Conservation (phyloP, 1,139 yeast species). For the Casaregolazyma lundiana region DNA sequence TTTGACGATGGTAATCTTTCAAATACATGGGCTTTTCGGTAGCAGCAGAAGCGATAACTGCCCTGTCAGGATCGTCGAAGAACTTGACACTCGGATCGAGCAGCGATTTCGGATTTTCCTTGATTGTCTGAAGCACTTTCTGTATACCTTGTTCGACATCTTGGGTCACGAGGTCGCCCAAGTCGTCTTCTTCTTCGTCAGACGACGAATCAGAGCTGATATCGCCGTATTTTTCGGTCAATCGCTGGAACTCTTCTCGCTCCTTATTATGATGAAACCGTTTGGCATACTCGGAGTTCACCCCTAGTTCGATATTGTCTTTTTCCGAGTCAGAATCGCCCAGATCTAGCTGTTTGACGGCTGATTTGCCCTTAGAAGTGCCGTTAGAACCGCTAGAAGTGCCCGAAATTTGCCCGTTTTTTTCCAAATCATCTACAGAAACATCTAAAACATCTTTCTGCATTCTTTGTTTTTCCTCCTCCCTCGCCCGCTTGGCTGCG, state of each 20-base stretch:
- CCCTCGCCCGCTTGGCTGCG: slow-evolving; percentile 54
- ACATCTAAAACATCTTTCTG: slow-evolving; percentile 15
- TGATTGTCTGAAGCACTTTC: slow-evolving; percentile 66
- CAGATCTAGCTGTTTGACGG: slow-evolving; percentile 13
- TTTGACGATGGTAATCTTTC: slow-evolving; percentile 89
- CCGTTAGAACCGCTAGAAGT: slow-evolving; percentile 15
- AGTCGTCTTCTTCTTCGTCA: slow-evolving; percentile 86
- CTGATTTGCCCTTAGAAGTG: too few species aligned
- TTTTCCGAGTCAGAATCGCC: slow-evolving; percentile 19
- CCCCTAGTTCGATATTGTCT: slow-evolving; percentile 27
- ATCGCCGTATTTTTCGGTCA: slow-evolving; percentile 27
- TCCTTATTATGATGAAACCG: slow-evolving; percentile 34
- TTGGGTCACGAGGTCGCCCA: slow-evolving; percentile 80
- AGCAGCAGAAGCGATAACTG: slow-evolving; percentile 17
- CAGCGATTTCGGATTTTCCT: slow-evolving; percentile 53
- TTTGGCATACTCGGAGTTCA: slow-evolving; percentile 31
- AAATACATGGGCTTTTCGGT: slow-evolving; percentile 68
- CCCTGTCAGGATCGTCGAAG: slow-evolving; percentile 44
- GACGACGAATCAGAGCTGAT: slow-evolving; percentile 35
- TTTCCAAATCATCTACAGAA: slow-evolving; percentile 37
- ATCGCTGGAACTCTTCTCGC: slow-evolving; percentile 31
- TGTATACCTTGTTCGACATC: slow-evolving; percentile 79
- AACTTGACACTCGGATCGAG: slow-evolving; percentile 65
- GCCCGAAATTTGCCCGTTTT: slow-evolving; percentile 39
- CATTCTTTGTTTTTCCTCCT: slow-evolving; percentile 49